Conservation (phyloP, 139 green algal species). For the Chlorella sp. region DNA sequence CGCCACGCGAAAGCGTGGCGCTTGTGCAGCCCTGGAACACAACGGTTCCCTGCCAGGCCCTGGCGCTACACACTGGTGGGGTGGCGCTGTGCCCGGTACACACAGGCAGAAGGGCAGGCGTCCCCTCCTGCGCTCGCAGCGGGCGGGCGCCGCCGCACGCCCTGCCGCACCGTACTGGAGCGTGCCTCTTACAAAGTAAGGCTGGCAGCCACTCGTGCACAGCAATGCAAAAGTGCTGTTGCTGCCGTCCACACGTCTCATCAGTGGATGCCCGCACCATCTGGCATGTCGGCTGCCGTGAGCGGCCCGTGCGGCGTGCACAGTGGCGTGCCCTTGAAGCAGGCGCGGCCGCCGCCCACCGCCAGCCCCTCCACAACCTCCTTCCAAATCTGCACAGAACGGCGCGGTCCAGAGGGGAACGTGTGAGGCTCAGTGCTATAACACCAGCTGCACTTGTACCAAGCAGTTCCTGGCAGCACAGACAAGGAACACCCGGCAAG, state of each 20-base stretch:
- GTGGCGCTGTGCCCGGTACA: no score
- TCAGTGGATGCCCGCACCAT: slow-evolving; percentile 24
- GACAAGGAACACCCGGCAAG: no score
- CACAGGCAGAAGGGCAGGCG: no score
- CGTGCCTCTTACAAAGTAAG: not conserved
- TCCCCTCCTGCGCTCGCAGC: no score
- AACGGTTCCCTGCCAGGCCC: no score
- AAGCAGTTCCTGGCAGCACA: no score
- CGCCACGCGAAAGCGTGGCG: no score
- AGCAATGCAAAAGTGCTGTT: not conserved
- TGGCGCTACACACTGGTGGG: no score
- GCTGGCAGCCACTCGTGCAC: not conserved
- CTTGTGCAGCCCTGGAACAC: no score
- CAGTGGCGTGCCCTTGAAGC: not conserved
- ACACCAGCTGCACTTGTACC: no score
- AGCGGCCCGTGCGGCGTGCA: not conserved
- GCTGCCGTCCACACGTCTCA: not conserved
- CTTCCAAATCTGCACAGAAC: not conserved
- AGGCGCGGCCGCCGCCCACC: not conserved
- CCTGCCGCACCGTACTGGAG: not conserved
- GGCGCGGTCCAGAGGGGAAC: no score
- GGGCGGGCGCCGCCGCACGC: not conserved
- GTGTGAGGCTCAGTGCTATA: no score
- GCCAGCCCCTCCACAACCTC: slow-evolving; percentile 19
- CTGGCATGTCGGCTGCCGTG: slow-evolving; percentile 14